Evolutionary conservation across 148 eudicot genomes (phyloP).

Genomic region (Rhododendron ferrugineum): DNA sequence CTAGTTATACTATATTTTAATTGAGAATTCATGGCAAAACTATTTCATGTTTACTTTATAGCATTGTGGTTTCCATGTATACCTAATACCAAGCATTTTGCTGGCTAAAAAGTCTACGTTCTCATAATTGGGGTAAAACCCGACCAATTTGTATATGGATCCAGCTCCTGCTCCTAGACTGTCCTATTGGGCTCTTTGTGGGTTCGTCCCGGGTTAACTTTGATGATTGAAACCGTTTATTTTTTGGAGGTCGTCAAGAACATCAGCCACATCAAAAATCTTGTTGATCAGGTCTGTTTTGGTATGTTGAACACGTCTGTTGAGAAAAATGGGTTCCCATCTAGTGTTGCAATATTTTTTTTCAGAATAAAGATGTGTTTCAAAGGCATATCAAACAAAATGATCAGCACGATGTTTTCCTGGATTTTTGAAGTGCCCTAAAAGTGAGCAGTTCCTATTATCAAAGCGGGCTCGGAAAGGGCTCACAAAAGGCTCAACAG

Average conservation of each 20-base stretch:
- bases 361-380: no score
- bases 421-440: not conserved
- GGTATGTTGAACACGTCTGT: no score
- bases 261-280: no score
- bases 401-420: not conserved
- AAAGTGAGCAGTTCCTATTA: not conserved
- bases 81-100: no score
- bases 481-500: not conserved
- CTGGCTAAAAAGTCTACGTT: not conserved
- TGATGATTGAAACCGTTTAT: not conserved
- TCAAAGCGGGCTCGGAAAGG: not conserved
- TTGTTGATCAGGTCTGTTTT: no score
- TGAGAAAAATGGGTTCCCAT: not conserved
- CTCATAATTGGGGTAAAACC: not conserved
- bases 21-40: no score
- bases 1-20: no score
- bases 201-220: not conserved
- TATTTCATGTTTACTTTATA: no score
- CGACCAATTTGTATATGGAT: not conserved
- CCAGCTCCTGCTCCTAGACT: not conserved
- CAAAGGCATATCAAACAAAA: not conserved
- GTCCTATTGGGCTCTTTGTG: no score
- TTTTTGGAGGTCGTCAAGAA: no score
- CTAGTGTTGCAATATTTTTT: not conserved
- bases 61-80: no score